Evolutionary conservation across 306 rosid species (phyloP), one percentile per base, ranked within the genome.

Genomic region (Gastrolobium villosum): DNA sequence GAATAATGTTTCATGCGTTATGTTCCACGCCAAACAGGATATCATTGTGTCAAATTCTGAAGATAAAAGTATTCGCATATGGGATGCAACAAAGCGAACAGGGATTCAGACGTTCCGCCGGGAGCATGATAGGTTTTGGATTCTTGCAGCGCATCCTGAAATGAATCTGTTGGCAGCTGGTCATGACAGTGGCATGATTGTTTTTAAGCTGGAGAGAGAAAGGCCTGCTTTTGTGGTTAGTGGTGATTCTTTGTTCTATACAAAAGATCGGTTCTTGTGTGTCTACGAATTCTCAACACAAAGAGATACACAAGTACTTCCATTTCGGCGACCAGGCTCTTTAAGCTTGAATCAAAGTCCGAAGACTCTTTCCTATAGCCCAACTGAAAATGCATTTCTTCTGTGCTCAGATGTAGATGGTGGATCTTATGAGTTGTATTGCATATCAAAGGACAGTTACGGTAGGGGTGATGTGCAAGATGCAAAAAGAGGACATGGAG

Each of bases 111-210:
- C 99, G 36, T 94, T 94, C 55, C 97, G 99, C 59, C 83, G 99
- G 28, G 99, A 94, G 76, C 99, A 94, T 52, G 99, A 94, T 71
- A 92, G 99, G 72, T 94, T 94, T 77, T 94, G 99, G 99, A 94
- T 94, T 84, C 99, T 94, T 54, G 83, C 96, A 10, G 89, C 99
- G 60, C 99, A 94, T 75, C 99, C 99, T 50, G 97, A 94, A 85
- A 90, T 94, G 97, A 94, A 94, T 82, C 87, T 94, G 60, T 81
- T 94, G 82, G 99, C 99, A 37, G 99, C 99, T 39, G 99, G 99
- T 60, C 99, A 94, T 85, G 99, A 94, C 65, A 92, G 97, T 69
- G 99, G 99, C 70, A 88, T 94, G 99, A 88, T 94, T 72, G 99
- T 94, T 65, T 94, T 92, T 75, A 94, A 94, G 86, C 75, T 94